Evolutionary conservation across 306 rosid genomes (phyloP).

Genomic region (Cicer arietinum): DNA sequence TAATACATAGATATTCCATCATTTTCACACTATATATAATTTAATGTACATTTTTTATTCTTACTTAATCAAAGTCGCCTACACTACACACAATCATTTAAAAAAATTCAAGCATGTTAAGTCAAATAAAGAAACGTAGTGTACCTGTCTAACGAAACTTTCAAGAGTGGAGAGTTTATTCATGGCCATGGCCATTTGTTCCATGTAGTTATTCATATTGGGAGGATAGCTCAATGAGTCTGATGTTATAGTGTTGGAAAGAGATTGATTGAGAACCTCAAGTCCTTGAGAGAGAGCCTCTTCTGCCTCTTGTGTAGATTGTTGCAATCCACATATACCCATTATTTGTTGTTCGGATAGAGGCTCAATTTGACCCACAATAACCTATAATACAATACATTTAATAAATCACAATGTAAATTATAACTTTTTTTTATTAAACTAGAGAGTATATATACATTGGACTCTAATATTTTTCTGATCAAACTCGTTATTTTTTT

Average conservation of each 20-base stretch:
- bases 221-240: slow-evolving; percentile 79
- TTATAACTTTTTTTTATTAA: too few species aligned
- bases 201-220: slow-evolving; percentile 93
- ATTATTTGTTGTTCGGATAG: slow-evolving; percentile 90
- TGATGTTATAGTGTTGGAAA: slow-evolving; percentile 73
- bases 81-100: not conserved
- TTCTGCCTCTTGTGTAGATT: slow-evolving; percentile 83
- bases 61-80: not conserved
- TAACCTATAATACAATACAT: slow-evolving; percentile 50
- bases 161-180: slow-evolving; percentile 87
- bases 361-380: slow-evolving; percentile 81
- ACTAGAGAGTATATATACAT: too few species aligned
- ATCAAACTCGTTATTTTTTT: too few species aligned
- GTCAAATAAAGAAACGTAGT: slow-evolving; percentile 14
- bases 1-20: slow-evolving; percentile 11
- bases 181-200: slow-evolving; percentile 93
- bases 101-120: not conserved
- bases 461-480: too few species aligned
- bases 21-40: not conserved
- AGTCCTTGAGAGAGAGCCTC: slow-evolving; percentile 91
- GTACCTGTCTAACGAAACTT: slow-evolving; percentile 92
- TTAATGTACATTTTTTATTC: not conserved
- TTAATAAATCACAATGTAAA: not conserved
- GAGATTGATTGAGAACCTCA: slow-evolving; percentile 78
- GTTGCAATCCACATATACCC: slow-evolving; percentile 85